A percentile compares a stretch with the other conserved stretches of the same genome.
Evolutionary conservation across 768 basidiomycete genomes (phyloP).

Genomic region (Fibroporia radiculosa): DNA sequence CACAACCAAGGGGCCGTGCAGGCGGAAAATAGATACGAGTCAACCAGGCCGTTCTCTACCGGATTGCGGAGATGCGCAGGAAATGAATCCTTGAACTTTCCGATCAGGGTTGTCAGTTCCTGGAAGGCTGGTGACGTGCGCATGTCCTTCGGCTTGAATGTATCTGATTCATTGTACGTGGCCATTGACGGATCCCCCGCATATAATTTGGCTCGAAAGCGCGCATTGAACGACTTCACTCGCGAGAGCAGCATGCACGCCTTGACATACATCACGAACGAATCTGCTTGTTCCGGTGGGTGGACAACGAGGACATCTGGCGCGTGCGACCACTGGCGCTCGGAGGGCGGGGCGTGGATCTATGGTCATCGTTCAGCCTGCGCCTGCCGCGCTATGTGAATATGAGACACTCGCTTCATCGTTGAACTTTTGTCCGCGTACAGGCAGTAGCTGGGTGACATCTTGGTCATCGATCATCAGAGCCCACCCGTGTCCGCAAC

Average conservation of each 20-base stretch:
- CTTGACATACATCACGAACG: slow-evolving; percentile 68
- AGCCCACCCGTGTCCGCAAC: slow-evolving; percentile 66
- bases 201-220: slow-evolving; percentile 55
- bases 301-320: slow-evolving; percentile 54
- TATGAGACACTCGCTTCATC: slow-evolving; percentile 39
- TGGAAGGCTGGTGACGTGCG: slow-evolving; percentile 55
- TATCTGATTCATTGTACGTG: slow-evolving; percentile 2
- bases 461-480: slow-evolving; percentile 66
- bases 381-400: background rate
- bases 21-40: slow-evolving; percentile 46
- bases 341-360: slow-evolving; percentile 23
- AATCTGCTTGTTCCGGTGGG: slow-evolving; percentile 55
- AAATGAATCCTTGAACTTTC: slow-evolving; percentile 49
- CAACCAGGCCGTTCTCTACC: slow-evolving; percentile 43
- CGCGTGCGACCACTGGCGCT: slow-evolving; percentile 63
- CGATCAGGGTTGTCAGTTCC: slow-evolving; percentile 51
- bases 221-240: slow-evolving; percentile 58
- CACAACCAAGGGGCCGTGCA: slow-evolving; percentile 16
- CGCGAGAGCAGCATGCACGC: slow-evolving; percentile 54
- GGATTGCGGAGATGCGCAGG: slow-evolving; percentile 50
- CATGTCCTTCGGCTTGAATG: slow-evolving; percentile 36
- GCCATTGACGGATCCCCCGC: slow-evolving; percentile 43
- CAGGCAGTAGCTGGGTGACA: slow-evolving; percentile 61
- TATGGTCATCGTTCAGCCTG: slow-evolving; percentile 18
- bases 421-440: slow-evolving; percentile 51